A percentile compares a stretch with the other conserved stretches of the same genome.
These are phyloP conservation scores for Trichoderma sp. DNA, from an alignment of 2,329 filamentous ascomycete genomes.

Conservation along the genomic window DNA sequence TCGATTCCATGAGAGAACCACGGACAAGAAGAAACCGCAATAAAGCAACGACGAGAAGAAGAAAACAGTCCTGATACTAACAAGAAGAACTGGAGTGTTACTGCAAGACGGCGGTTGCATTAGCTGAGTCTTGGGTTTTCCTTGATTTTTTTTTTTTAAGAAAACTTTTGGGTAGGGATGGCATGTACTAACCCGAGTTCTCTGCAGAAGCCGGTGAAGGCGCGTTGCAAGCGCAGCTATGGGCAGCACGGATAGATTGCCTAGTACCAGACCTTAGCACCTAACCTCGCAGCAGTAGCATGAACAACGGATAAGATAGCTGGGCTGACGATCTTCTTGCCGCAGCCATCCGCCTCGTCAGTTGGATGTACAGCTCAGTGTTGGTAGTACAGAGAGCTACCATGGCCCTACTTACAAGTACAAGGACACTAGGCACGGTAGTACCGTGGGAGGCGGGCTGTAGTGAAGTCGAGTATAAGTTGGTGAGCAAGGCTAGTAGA, in stretches of 20 bases:
- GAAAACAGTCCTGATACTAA: background rate
- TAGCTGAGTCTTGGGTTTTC: background rate
- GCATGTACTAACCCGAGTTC: background rate
- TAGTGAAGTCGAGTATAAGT: background rate
- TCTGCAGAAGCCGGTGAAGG: slow-evolving; percentile 10
- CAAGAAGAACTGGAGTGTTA: background rate
- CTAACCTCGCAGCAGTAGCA: background rate
- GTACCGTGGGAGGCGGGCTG: background rate
- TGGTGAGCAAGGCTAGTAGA: background rate
- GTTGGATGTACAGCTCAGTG: background rate
- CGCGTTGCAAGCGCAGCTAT: slow-evolving; percentile 6
- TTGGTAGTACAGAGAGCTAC: background rate
- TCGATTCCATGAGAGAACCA: background rate
- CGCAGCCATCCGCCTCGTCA: background rate
- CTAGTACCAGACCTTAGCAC: background rate
- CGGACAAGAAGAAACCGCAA: background rate
- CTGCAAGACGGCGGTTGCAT: background rate
- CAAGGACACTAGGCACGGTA: background rate
- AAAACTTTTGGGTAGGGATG: background rate
- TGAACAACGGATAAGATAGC: background rate
- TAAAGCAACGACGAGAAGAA: background rate
- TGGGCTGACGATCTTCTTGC: slow-evolving; percentile 2
- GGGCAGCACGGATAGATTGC: background rate
- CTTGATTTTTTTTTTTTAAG: background rate
- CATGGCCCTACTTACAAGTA: background rate